Conservation (phyloP, 805 yeast genomes). For the Cyberlindnera maclurae region DNA sequence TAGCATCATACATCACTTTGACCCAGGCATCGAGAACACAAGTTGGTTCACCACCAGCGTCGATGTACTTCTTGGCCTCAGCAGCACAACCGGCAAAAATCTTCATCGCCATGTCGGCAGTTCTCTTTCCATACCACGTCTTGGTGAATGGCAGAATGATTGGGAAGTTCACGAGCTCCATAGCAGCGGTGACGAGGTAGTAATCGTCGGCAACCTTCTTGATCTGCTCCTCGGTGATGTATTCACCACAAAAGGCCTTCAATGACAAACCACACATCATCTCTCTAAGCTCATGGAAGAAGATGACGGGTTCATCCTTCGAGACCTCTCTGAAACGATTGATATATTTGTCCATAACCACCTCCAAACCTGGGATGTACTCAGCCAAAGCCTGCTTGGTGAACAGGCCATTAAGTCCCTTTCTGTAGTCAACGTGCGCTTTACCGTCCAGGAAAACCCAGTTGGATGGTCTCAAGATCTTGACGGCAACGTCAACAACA, state of each 20-base stretch:
- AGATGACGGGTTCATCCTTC: constrained; percentile 60
- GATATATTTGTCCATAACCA: constrained; percentile 75
- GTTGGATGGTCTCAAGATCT: constrained; percentile 88
- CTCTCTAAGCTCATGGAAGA: constrained; percentile 93
- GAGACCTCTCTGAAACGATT: constrained; percentile 53
- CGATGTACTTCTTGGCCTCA: constrained; percentile 75
- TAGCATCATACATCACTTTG: constrained; percentile 70
- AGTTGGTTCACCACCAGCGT: constrained; percentile 65
- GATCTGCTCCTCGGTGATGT: constrained; percentile 88
- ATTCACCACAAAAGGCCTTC: constrained; percentile 92
- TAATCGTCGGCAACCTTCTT: constrained; percentile 87
- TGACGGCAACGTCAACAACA: constrained; percentile 94
- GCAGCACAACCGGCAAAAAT: constrained; percentile 86
- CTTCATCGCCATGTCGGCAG: constrained; percentile 91
- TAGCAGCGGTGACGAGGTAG: constrained; percentile 87
- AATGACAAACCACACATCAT: constrained; percentile 90
- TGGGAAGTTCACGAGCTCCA: constrained; percentile 96
- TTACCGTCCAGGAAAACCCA: constrained; percentile 98
- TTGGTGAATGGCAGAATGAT: constrained; percentile 92
- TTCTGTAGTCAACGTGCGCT: constrained; percentile 89
- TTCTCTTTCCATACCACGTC: constrained; percentile 94
- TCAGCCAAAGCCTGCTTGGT: constrained; percentile 74
- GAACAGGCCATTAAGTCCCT: constrained; percentile 83
- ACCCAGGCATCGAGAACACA: constrained; percentile 98
- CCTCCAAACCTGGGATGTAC: constrained; percentile 81